These are phyloP conservation scores for Aechmea fasciata DNA, from an alignment of 176 grass and related monocot genomes.

Conservation along the genomic window DNA sequence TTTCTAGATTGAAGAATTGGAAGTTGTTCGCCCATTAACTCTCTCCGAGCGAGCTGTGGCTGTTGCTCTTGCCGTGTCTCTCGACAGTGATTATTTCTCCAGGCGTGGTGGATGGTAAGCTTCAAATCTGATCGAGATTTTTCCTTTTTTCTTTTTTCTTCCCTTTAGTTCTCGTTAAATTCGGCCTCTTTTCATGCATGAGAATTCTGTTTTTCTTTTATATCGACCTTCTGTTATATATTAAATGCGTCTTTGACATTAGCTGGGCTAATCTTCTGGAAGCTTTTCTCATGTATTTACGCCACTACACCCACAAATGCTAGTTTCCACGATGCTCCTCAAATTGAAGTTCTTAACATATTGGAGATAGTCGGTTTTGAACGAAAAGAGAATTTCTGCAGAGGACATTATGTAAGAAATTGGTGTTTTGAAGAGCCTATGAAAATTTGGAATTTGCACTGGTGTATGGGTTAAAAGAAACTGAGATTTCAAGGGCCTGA, in stretches of 20 bases:
- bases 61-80: slow-evolving; percentile 75
- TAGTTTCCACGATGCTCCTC: too few relatives aligned
- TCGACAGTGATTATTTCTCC: slow-evolving; percentile 88
- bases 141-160: not conserved
- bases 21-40: slow-evolving; percentile 57
- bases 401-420: too few relatives aligned
- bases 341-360: too few relatives aligned
- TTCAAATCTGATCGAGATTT: slow-evolving; percentile 1
- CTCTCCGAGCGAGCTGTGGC: slow-evolving; percentile 77
- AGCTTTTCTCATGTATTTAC: too few relatives aligned
- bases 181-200: not conserved
- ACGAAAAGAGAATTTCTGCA: too few relatives aligned
- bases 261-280: not conserved
- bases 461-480: too few relatives aligned
- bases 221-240: too few relatives aligned
- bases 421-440: too few relatives aligned
- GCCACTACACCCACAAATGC: too few relatives aligned
- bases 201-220: not conserved
- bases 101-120: slow-evolving; percentile 72
- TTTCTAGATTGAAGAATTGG: slow-evolving; percentile 54
- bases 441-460: too few relatives aligned
- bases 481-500: too few relatives aligned
- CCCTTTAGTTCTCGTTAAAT: slow-evolving; percentile 4
- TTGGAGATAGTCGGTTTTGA: too few relatives aligned
- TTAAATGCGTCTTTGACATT: not conserved